Base-by-base conservation (phyloP, 1,284 basidiomycete species). In the Cutaneotrichosporon arboriforme region DNA sequence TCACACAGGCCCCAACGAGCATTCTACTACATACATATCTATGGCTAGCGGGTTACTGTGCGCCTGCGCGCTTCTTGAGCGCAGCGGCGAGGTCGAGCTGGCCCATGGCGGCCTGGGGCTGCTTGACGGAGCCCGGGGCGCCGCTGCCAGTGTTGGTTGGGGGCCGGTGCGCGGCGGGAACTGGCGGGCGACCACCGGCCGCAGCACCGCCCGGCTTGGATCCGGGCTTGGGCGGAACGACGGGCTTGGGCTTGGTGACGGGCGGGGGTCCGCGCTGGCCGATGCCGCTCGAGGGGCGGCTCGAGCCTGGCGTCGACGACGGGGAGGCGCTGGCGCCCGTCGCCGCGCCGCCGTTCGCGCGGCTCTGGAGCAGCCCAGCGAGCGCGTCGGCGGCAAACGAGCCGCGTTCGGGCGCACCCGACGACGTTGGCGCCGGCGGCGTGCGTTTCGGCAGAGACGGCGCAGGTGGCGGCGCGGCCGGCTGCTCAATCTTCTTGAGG, bases 61-160 rank as follows among this genome's bases (percentile, higher is more conserved):
- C 26, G 26, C 26, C 26, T 3, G 60, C 65, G 23, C 64, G 60
- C 50, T 56, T 67, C 33, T 42, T 46, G 22, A 70, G 58, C 63
- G 72, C 74, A 45, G 88, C 87, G 57, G 88, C 88, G 61, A 92
- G 76, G 75, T 90, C 89, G 75, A 90, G 66, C 69, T 90, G 88
- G 21, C 88, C 84, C 21, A 76, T 70, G 1, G 78, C 71, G 4
- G 77, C 77, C 45, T 66, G 74, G 39, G 79, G 74, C 18, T 72
- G 69, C 52, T 72, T 76, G 10, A 69, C 75, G 13, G 45, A 59
- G 21, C 76, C 77, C 2, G 63, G 60, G 9, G 55, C 59, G 2
- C 58, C 49, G 10, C 58, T 61, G 1, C 60, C 50, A 10, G 69
- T 40, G 9, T 60, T 47, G 1, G 68, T 61, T 36, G 61, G 54